These are phyloP conservation scores for button mushroom (Agaricus bisporus) DNA, from an alignment of 768 basidiomycete genomes.

Conservation along the genomic window DNA sequence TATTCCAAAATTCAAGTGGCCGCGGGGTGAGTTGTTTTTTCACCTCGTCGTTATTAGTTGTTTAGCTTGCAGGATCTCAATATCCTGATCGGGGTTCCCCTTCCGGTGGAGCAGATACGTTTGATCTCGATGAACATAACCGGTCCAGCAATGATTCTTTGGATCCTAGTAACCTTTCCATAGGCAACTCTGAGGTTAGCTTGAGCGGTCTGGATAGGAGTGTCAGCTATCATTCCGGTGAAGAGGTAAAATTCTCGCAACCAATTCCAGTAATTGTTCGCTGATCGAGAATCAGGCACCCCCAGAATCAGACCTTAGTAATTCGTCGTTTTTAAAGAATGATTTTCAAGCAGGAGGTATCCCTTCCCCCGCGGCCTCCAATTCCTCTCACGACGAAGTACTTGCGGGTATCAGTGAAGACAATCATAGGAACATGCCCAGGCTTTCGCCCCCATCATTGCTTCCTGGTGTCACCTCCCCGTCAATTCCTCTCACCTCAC, in stretches of 20 bases:
- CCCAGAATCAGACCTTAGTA: neutral
- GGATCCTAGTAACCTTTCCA: constrained; percentile 22
- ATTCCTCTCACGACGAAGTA: neutral
- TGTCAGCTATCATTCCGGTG: constrained; percentile 6
- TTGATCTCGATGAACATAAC: constrained; percentile 16
- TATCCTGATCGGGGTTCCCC: constrained; percentile 11
- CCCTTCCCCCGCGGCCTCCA: neutral
- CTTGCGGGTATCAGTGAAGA: neutral
- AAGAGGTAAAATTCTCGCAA: neutral
- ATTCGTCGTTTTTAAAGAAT: constrained; percentile 2
- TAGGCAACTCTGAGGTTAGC: constrained; percentile 24
- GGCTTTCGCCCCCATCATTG: neutral
- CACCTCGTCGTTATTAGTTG: neutral
- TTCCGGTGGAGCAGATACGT: constrained; percentile 20
- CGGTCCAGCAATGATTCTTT: constrained; percentile 19
- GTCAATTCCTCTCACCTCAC: constrained; percentile 8
- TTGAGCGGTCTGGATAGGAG: constrained; percentile 10
- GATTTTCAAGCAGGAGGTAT: neutral
- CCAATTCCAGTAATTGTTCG: neutral
- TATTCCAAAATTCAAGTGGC: constrained; percentile 27
- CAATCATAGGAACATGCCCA: neutral
- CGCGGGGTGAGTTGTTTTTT: constrained; percentile 15
- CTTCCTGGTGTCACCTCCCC: neutral
- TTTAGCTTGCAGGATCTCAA: constrained; percentile 11
- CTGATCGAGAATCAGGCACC: neutral